These are phyloP conservation scores for Alternaria dauci DNA, from an alignment of 2,329 filamentous ascomycete genomes.

Conservation along the genomic window DNA sequence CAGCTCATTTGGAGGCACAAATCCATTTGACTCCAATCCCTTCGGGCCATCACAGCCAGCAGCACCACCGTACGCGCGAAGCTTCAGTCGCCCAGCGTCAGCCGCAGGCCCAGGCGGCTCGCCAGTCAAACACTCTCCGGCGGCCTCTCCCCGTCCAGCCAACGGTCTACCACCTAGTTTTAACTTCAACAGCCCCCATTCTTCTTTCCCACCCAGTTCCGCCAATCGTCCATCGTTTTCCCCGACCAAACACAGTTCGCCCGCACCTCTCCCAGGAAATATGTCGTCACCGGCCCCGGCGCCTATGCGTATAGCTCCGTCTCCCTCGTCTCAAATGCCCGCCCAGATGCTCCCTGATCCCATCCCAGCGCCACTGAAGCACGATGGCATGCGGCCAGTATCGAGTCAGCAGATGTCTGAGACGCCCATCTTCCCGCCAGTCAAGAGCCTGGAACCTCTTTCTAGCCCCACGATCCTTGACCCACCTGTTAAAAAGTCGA, in stretches of 20 bases:
- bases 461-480: constrained; percentile 66
- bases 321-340: constrained; percentile 40
- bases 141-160: constrained; percentile 44
- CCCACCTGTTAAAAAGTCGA: constrained; percentile 65
- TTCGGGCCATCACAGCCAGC: constrained; percentile 30
- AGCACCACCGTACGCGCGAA: constrained; percentile 32
- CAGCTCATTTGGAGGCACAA: constrained; percentile 34
- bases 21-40: constrained; percentile 26
- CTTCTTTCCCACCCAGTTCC: constrained; percentile 54
- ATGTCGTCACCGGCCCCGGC: constrained; percentile 45
- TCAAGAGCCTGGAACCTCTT: constrained; percentile 66
- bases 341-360: constrained; percentile 47
- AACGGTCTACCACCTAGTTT: constrained; percentile 44
- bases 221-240: constrained; percentile 48
- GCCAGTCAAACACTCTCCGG: constrained; percentile 48
- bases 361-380: constrained; percentile 58
- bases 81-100: constrained; percentile 45
- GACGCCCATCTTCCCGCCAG: constrained; percentile 64
- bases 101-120: constrained; percentile 40
- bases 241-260: constrained; percentile 51
- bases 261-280: constrained; percentile 45
- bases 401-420: constrained; percentile 47
- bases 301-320: constrained; percentile 38
- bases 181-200: constrained; percentile 56
- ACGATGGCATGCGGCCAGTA: constrained; percentile 48